Base-by-base conservation (phyloP, 2,329 filamentous ascomycete genomes). In the Catunica adiposa region DNA sequence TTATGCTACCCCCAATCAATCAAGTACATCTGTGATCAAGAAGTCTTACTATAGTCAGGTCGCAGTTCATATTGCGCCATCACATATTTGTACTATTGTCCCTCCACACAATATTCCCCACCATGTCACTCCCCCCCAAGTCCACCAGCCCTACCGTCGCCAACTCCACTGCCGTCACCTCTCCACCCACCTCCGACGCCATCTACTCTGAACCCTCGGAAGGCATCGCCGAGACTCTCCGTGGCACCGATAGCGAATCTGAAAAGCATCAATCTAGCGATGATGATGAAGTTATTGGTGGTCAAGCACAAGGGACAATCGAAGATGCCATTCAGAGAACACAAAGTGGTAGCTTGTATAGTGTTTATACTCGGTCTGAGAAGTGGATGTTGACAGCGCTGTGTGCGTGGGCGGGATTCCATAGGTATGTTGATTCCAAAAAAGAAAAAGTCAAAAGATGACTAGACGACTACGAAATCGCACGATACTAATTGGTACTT, bases 381-480 rank as follows among this genome's bases (percentile, higher is more conserved):
- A 65, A 65, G 57, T 64, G 62, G 63, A 56, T 60, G 20, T 58
- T 65, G 0, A 62, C 64, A 2, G 60, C 55, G 1, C 62, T 64
- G 46, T 63, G 64, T 1, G 63, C 62, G 0, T 58, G 64, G 1
- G 63, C 64, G 0, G 64, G 64, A 1, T 59, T 66, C 1, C 63
- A 61, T 46, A 61, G 61, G 61, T 59, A 25, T 15, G 53, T 52
- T 34, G 8, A 53, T 53, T 14, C n/a, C 15, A 48, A 48, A n/a
- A 48, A n/a, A n/a, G n/a, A n/a, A n/a, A n/a, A n/a, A n/a, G n/a
- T n/a, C n/a, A n/a, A n/a, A n/a, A n/a, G n/a, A n/a, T n/a, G n/a
- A n/a, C n/a, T n/a, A n/a, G n/a, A n/a, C n/a, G n/a, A n/a, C n/a
- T n/a, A n/a, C n/a, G n/a, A n/a, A n/a, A n/a, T n/a, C 37, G 11